Percentiles rank a stretch among this genome's conserved stretches.
These are phyloP conservation scores for Cordyceps cateniannulata DNA, from an alignment of 2,329 filamentous ascomycete species.

Conservation along the genomic window DNA sequence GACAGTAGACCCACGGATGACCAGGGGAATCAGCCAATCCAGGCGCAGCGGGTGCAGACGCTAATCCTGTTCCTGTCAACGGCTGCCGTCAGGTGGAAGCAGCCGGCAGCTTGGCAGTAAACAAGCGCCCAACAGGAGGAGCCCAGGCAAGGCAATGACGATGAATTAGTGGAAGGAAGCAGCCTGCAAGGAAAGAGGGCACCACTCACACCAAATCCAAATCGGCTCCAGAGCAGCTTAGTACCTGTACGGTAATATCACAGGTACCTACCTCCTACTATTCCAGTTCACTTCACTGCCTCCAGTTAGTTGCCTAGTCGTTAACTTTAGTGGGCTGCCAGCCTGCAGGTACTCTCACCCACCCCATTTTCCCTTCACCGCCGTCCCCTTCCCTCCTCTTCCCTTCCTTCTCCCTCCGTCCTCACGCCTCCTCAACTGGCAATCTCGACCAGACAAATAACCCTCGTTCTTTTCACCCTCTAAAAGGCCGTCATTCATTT, in stretches of 20 bases:
- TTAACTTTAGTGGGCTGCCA: too few relatives aligned
- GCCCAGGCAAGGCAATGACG: neutral
- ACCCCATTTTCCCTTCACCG: neutral
- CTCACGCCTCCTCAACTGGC: conserved; percentile 14
- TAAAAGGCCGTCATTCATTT: conserved; percentile 10
- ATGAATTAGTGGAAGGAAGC: neutral
- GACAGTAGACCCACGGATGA: neutral
- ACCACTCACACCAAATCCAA: conserved; percentile 6
- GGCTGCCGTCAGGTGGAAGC: neutral
- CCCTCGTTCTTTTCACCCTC: neutral
- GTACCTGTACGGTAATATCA: too few relatives aligned
- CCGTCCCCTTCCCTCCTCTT: neutral
- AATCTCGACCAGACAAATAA: conserved; percentile 11
- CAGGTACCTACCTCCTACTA: too few relatives aligned
- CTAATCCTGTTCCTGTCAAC: conserved; percentile 7
- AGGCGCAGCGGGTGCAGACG: neutral
- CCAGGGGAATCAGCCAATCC: neutral
- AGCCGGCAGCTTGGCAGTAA: neutral
- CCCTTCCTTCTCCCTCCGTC: neutral
- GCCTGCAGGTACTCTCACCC: too few relatives aligned
- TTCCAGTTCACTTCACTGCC: too few relatives aligned
- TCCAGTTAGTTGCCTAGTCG: too few relatives aligned
- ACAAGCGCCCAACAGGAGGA: neutral
- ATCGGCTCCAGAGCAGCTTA: too few relatives aligned
- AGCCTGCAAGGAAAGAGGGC: neutral